These are phyloP conservation scores for Bonnemaisonia californica DNA, from an alignment of 31 red algal genomes.

Conservation along the genomic window DNA sequence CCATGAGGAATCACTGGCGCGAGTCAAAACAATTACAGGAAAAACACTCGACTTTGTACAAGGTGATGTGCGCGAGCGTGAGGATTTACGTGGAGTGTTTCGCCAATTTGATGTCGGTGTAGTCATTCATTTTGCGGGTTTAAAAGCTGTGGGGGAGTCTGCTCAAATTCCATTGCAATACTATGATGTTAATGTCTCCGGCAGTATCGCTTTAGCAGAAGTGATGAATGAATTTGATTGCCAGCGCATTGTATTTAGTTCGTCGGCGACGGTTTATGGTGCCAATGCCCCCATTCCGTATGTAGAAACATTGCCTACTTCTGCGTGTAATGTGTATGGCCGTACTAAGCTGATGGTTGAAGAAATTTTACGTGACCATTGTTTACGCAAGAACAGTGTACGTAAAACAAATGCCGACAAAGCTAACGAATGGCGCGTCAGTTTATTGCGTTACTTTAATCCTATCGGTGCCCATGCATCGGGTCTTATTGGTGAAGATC, in stretches of 20 bases:
- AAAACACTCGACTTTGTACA: slow-evolving; percentile 82
- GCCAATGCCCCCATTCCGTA: slow-evolving; percentile 87
- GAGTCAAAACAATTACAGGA: slow-evolving; percentile 84
- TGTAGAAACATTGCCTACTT: slow-evolving; percentile 74
- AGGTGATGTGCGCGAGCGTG: slow-evolving; percentile 84
- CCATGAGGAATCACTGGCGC: slow-evolving; percentile 80
- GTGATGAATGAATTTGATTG: slow-evolving; percentile 72
- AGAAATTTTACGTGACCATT: slow-evolving; percentile 94
- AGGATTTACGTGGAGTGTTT: slow-evolving; percentile 72
- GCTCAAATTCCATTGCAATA: slow-evolving; percentile 92
- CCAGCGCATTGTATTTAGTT: slow-evolving; percentile 96
- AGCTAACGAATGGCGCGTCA: slow-evolving; percentile 81
- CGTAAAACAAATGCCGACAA: too few relatives aligned
- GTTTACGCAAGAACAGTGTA: too few relatives aligned
- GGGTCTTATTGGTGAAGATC: slow-evolving; percentile 96
- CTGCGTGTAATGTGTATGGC: slow-evolving; percentile 97
- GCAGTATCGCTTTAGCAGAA: slow-evolving; percentile 86
- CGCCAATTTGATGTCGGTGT: slow-evolving; percentile 71
- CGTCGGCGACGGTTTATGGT: slow-evolving; percentile 99
- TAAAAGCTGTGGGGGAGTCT: slow-evolving; percentile 99
- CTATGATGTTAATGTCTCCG: slow-evolving; percentile 95
- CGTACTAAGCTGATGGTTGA: slow-evolving; percentile 99
- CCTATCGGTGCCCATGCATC: slow-evolving; percentile 93
- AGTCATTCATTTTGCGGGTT: slow-evolving; percentile 98
- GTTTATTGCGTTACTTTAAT: slow-evolving; percentile 99